These are phyloP conservation scores for Berkeleyomyces rouxiae DNA, from an alignment of 2,329 filamentous ascomycete species.

Conservation along the genomic window DNA sequence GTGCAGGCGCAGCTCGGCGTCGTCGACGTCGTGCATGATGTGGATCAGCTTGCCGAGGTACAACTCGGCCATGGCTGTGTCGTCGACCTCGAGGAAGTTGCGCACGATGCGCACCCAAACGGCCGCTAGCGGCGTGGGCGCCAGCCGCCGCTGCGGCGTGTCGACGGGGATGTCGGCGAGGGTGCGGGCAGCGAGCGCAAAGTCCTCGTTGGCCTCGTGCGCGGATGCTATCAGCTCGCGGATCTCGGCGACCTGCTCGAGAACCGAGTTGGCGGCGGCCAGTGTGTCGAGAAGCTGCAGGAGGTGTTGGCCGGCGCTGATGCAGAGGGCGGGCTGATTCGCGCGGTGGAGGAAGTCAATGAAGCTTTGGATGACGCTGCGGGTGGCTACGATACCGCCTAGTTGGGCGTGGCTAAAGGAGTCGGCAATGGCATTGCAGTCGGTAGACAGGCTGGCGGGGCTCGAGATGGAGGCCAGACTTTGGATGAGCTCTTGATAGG, in stretches of 20 bases:
- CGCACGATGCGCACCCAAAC: conserved; percentile 91
- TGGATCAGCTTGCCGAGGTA: conserved; percentile 95
- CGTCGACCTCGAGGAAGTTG: conserved; percentile 86
- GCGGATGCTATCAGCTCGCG: conserved; percentile 70
- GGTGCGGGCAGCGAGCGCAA: conserved; percentile 53
- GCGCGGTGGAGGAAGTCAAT: conserved; percentile 45
- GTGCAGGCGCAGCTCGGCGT: conserved; percentile 60
- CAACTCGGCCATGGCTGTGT: conserved; percentile 66
- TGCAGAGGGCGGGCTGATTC: conserved; percentile 46
- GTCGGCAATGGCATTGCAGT: conserved; percentile 52
- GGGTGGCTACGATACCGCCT: conserved; percentile 54
- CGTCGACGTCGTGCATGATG: conserved; percentile 60
- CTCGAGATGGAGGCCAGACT: conserved; percentile 25
- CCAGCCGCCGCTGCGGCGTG: conserved; percentile 68
- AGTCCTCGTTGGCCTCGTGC: conserved; percentile 71
- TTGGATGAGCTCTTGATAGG: conserved; percentile 30
- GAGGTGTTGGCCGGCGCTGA: conserved; percentile 60
- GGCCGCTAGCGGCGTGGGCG: conserved; percentile 63
- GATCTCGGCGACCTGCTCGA: conserved; percentile 68
- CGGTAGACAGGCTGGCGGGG: conserved; percentile 26
- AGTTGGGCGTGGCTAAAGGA: conserved; percentile 51
- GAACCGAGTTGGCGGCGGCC: conserved; percentile 39
- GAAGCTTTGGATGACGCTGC: conserved; percentile 50
- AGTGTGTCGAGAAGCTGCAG: conserved; percentile 46
- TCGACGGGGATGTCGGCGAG: conserved; percentile 79